Conservation (phyloP, 495 filamentous ascomycete species). For the Aspergillus carlsbadensis region DNA sequence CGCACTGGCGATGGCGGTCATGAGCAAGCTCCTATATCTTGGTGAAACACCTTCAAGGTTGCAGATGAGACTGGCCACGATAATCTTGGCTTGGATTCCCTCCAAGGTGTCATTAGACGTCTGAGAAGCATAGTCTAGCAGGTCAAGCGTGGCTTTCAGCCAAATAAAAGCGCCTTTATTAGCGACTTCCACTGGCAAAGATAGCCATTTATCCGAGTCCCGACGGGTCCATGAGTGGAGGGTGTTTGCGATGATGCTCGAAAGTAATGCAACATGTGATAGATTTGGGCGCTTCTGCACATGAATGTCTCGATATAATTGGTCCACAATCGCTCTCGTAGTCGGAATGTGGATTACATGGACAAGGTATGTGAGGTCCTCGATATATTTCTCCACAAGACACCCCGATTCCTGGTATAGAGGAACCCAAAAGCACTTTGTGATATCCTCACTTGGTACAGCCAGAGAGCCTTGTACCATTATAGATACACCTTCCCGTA, state of each 20-base stretch:
- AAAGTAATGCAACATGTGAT: neutral
- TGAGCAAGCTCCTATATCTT: neutral
- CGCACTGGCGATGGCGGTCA: neutral
- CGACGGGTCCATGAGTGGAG: neutral
- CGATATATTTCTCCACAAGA: conserved; percentile 41
- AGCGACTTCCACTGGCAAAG: neutral
- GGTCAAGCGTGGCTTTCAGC: neutral
- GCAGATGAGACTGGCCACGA: neutral
- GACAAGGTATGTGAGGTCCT: conserved; percentile 39
- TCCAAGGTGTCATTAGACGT: neutral
- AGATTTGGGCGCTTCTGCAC: neutral
- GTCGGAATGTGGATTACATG: conserved; percentile 44
- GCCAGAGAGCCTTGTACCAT: neutral
- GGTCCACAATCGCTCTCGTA: conserved; percentile 12
- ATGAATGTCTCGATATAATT: neutral
- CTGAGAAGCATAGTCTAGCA: neutral
- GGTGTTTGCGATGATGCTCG: neutral
- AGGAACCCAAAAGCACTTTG: neutral
- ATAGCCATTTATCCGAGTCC: neutral
- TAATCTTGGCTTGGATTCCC: neutral
- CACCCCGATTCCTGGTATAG: conserved; percentile 32
- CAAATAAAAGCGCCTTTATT: neutral
- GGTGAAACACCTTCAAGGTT: neutral
- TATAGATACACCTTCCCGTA: neutral
- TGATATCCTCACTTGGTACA: neutral